A percentile compares a stretch with the other conserved stretches of the same genome.
Evolutionary conservation across 1,284 basidiomycete species (phyloP).

Genomic region (Neolentinus lepideus): DNA sequence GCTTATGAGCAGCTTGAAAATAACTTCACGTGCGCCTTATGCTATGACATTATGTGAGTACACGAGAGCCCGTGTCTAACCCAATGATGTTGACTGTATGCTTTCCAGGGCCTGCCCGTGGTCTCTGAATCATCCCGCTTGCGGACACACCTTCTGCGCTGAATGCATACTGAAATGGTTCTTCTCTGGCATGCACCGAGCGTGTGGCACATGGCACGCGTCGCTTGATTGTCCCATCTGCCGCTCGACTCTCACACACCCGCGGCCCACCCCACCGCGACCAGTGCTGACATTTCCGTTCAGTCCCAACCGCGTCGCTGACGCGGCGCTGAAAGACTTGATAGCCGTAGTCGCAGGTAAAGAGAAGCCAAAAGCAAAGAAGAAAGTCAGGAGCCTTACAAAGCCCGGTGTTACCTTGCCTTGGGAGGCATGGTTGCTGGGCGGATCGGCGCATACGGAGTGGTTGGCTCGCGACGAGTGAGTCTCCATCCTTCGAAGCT

Average conservation of each 20-base stretch:
- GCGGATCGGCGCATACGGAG: not conserved
- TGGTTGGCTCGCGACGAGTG: not conserved
- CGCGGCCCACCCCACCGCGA: conserved; percentile 42
- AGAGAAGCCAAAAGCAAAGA: not conserved
- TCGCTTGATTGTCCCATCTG: conserved; percentile 60
- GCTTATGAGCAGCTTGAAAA: conserved; percentile 41
- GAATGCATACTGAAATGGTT: conserved; percentile 60
- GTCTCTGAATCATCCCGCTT: conserved; percentile 42
- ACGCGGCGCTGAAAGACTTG: not conserved
- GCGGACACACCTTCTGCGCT: conserved; percentile 62
- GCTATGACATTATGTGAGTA: conserved; percentile 29
- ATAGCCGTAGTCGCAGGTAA: conserved; percentile 18
- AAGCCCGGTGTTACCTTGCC: not conserved
- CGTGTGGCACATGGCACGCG: conserved; percentile 60
- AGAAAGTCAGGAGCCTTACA: not conserved
- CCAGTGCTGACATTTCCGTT: conserved; percentile 48
- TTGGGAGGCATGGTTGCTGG: not conserved
- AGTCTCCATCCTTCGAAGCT: not conserved
- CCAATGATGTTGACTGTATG: not conserved
- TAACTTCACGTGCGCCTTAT: conserved; percentile 41
- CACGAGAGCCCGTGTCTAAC: not conserved
- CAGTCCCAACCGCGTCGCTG: conserved; percentile 46
- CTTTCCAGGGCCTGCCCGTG: conserved; percentile 46
- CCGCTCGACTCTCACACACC: conserved; percentile 41
- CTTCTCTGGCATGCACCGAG: conserved; percentile 52